These are phyloP conservation scores for Cladosporium sp. DNA, from an alignment of 2,329 filamentous ascomycete genomes.

Conservation along the genomic window DNA sequence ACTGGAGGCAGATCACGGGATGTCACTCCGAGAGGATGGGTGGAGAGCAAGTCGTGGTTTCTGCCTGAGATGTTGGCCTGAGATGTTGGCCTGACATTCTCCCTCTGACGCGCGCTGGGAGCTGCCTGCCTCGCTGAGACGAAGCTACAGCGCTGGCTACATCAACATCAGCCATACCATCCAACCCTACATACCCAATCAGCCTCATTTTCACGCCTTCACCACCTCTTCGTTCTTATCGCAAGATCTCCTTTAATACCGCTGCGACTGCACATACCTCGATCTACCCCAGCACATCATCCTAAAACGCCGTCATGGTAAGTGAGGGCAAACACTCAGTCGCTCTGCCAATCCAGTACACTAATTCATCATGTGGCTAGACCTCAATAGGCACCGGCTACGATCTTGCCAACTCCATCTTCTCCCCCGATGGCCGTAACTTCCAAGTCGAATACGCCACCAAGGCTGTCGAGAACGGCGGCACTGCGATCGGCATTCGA, in stretches of 20 bases:
- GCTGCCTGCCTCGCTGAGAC: background rate
- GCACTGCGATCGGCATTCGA: constrained; percentile 91
- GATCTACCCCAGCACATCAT: constrained; percentile 6
- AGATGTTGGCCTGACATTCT: no score
- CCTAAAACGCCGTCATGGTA: constrained; percentile 25
- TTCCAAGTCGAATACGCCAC: constrained; percentile 98
- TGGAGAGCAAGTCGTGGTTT: no score
- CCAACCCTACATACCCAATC: background rate
- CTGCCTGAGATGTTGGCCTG: background rate
- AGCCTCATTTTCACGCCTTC: background rate
- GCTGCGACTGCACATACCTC: background rate
- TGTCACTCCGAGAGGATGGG: background rate
- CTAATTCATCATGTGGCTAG: constrained; percentile 44
- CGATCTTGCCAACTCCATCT: constrained; percentile 99
- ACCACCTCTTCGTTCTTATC: background rate
- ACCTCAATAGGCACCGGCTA: constrained; percentile 99
- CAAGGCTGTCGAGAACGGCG: constrained; percentile 97
- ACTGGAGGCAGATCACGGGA: background rate
- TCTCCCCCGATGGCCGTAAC: constrained; percentile 97
- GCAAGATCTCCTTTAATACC: background rate
- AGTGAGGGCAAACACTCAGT: constrained; percentile 13
- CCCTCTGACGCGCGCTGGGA: background rate
- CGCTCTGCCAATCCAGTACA: background rate
- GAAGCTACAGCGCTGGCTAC: background rate
- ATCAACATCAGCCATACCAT: constrained; percentile 3